Evolutionary conservation across 345 rosid species (phyloP).

Genomic region (Fremontodendron californicum): DNA sequence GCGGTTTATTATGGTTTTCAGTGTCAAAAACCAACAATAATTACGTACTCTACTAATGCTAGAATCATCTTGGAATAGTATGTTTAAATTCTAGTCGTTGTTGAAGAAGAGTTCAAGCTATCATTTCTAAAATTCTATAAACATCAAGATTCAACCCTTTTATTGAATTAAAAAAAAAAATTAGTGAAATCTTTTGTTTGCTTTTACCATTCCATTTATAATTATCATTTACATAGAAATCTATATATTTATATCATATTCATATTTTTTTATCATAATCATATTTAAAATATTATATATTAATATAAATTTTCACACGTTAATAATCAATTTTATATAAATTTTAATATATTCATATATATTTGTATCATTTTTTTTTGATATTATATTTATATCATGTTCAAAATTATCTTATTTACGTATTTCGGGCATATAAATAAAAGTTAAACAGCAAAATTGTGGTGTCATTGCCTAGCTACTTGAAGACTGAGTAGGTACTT

Average conservation of each 20-base stretch:
- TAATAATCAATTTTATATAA: too few species aligned
- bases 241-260: not conserved
- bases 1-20: not conserved
- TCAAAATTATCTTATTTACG: too few species aligned
- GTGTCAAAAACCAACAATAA: not conserved
- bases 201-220: not conserved
- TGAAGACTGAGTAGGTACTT: too few species aligned
- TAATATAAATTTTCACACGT: not conserved
- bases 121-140: not conserved
- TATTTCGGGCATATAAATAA: not conserved
- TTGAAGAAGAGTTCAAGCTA: not conserved
- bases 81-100: not conserved
- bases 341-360: too few species aligned
- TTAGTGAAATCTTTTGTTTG: too few species aligned
- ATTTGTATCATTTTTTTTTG: too few species aligned
- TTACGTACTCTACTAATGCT: not conserved
- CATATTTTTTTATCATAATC: not conserved
- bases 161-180: too few species aligned
- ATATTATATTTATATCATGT: too few species aligned
- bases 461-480: not conserved
- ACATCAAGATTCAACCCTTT: too few species aligned
- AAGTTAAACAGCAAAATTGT: not conserved
- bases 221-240: not conserved
- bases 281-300: not conserved
- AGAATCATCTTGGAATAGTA: not conserved